phyloP scores from a whole-genome alignment of 768 basidiomycete species.

The Rhodosporidiobolus sp. region DNA sequence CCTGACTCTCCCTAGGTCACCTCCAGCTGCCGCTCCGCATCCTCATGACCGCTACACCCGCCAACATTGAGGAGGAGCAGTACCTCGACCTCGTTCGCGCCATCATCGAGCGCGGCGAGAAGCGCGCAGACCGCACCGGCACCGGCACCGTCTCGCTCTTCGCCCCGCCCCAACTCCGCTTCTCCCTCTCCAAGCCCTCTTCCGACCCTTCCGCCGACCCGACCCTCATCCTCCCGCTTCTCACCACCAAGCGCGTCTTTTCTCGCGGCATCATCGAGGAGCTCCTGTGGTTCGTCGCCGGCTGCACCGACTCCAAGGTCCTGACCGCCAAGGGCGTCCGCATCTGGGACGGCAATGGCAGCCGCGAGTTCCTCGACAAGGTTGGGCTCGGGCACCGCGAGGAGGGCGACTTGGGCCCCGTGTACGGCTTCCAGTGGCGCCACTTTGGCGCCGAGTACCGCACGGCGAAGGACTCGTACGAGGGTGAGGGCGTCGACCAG shows the following conservation, averaged over 20 bases:
- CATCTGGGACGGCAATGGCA: constrained; percentile 98
- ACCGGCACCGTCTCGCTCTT: constrained; percentile 91
- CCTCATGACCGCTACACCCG: not conserved
- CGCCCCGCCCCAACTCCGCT: constrained; percentile 83
- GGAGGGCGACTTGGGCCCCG: constrained; percentile 90
- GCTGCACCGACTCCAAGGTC: constrained; percentile 72
- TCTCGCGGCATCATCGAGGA: constrained; percentile 87
- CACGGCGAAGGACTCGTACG: constrained; percentile 52
- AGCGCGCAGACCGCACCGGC: constrained; percentile 85
- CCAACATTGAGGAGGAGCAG: constrained; percentile 68
- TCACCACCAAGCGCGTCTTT: constrained; percentile 95
- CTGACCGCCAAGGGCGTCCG: constrained; percentile 79
- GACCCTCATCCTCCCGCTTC: constrained; percentile 66
- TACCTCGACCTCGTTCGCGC: constrained; percentile 77
- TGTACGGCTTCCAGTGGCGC: constrained; percentile 65
- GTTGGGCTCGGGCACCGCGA: constrained; percentile 77
- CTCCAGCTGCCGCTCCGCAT: no score
- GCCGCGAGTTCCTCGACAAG: constrained; percentile 76
- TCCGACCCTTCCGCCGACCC: not conserved
- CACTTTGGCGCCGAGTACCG: constrained; percentile 45
- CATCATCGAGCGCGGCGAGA: constrained; percentile 71
- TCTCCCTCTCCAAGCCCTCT: constrained; percentile 61
- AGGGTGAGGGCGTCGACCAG: constrained; percentile 67
- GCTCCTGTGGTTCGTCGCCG: constrained; percentile 87
- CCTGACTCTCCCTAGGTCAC: no score